phyloP scores from a whole-genome alignment of 352 stramenopile genomes.

The Paralagenidium karlingii region DNA sequence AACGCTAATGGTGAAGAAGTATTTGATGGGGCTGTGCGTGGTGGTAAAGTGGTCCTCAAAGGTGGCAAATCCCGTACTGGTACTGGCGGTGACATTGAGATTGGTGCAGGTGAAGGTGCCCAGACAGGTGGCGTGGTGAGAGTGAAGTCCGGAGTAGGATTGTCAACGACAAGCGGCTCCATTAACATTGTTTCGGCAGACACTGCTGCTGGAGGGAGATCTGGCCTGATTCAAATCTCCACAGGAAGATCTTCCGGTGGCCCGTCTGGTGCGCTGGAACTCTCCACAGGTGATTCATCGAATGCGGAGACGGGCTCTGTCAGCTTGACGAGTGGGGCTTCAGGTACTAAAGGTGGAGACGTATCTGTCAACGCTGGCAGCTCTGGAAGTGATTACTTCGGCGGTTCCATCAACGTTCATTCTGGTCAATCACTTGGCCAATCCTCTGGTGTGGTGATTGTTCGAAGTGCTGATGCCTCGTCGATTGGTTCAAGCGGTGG shows the following conservation, averaged over 20 bases:
- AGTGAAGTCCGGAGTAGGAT: conserved; percentile 23
- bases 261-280: conserved; percentile 20
- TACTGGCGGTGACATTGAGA: conserved; percentile 38
- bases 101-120: conserved; percentile 25
- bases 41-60: conserved; percentile 48
- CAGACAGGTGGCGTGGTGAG: conserved; percentile 36
- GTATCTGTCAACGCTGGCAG: conserved; percentile 19
- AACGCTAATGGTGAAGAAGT: conserved; percentile 47
- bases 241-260: conserved; percentile 17
- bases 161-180: conserved; percentile 29
- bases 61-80: conserved; percentile 52
- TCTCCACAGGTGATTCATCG: conserved; percentile 20
- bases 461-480: conserved; percentile 20
- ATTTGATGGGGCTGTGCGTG: conserved; percentile 60
- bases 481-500: conserved; percentile 27
- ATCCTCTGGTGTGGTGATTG: conserved; percentile 26
- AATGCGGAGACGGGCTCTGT: conserved; percentile 15
- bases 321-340: conserved; percentile 19
- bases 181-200: conserved; percentile 20
- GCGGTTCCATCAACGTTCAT: conserved; percentile 29
- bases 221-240: conserved; percentile 23
- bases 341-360: conserved; percentile 14
- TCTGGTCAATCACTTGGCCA: conserved; percentile 22
- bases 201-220: conserved; percentile 7
- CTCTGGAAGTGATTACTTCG: conserved; percentile 15